phyloP scores from a whole-genome alignment of 2,329 filamentous ascomycete genomes.

The Sporothrix pseudoabietina region DNA sequence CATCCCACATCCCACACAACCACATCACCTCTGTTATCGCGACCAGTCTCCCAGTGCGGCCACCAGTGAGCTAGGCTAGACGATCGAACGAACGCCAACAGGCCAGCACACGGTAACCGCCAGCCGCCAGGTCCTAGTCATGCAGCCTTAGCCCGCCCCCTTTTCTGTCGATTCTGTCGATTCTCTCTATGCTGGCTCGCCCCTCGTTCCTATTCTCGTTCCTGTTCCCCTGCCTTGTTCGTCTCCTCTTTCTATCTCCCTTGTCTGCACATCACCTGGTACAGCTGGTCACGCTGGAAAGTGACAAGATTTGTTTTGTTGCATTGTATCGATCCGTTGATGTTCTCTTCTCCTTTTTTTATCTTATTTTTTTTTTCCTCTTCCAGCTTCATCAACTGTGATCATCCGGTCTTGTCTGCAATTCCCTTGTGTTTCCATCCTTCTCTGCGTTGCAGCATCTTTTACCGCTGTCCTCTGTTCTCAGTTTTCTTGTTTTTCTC shows the following conservation, averaged over 20 bases:
- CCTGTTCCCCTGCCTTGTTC: not conserved
- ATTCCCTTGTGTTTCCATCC: constrained; percentile 4
- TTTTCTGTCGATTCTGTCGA: not conserved
- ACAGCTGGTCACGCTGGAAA: constrained; percentile 1
- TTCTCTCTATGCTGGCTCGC: not conserved
- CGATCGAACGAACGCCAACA: constrained; percentile 1
- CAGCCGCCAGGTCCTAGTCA: constrained; percentile 15
- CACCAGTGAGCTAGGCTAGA: constrained; percentile 4
- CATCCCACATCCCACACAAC: not conserved
- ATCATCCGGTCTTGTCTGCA: not conserved
- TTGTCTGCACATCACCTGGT: constrained; percentile 12
- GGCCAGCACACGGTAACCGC: constrained; percentile 1
- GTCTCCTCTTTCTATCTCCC: not conserved
- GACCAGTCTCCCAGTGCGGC: not conserved
- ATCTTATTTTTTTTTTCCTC: not conserved
- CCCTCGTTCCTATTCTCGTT: not conserved
- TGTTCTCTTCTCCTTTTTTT: not conserved
- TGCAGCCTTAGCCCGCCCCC: constrained; percentile 5
- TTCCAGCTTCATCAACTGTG: not conserved
- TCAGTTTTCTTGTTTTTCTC: not conserved
- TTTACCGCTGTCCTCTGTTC: not conserved
- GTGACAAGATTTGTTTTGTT: not conserved
- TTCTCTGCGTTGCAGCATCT: not conserved
- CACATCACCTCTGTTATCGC: constrained; percentile 17
- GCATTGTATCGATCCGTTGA: not conserved